Percentiles rank a stretch among this genome's conserved stretches.
Conservation (phyloP, 305 asterid genomes). For the Withania somnifera region DNA sequence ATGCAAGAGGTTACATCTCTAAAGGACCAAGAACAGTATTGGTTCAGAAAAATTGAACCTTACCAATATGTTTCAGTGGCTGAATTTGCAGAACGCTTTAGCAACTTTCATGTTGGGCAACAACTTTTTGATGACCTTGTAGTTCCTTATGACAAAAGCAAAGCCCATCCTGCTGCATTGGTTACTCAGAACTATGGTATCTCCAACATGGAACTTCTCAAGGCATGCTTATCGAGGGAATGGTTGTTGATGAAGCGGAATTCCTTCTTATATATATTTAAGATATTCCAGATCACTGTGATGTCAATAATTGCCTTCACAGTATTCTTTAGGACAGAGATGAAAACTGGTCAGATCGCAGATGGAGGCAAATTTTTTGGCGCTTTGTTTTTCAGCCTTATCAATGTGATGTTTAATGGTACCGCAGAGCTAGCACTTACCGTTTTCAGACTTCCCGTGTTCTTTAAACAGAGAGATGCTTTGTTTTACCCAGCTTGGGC, state of each 20-base stretch:
- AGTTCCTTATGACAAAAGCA: constrained; percentile 54
- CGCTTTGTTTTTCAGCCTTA: constrained; percentile 65
- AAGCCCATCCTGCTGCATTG: constrained; percentile 80
- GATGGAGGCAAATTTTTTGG: constrained; percentile 79
- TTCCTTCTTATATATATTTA: constrained; percentile 66
- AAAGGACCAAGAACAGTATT: constrained; percentile 87
- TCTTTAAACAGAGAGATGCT: constrained; percentile 74
- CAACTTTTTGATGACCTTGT: constrained; percentile 55
- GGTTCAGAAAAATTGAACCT: constrained; percentile 56
- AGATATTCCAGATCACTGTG: constrained; percentile 72
- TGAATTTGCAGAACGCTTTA: constrained; percentile 58
- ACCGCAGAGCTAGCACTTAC: constrained; percentile 73
- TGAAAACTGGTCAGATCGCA: constrained; percentile 45
- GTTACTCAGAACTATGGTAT: constrained; percentile 74
- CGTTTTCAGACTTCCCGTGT: constrained; percentile 66
- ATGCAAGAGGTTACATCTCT: constrained; percentile 86
- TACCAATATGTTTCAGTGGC: constrained; percentile 46
- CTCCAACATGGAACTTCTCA: constrained; percentile 65
- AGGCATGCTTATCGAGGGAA: constrained; percentile 76
- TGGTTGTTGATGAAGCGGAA: constrained; percentile 80
- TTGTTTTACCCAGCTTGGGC: constrained; percentile 92
- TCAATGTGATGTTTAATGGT: constrained; percentile 86
- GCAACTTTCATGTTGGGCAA: constrained; percentile 53
- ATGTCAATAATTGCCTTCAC: constrained; percentile 74
- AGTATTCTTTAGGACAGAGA: constrained; percentile 78